A percentile compares a stretch with the other conserved stretches of the same genome.
Evolutionary conservation across 371 early-diverging fungal species (phyloP).

Genomic region (Gilbertella persicaria): DNA sequence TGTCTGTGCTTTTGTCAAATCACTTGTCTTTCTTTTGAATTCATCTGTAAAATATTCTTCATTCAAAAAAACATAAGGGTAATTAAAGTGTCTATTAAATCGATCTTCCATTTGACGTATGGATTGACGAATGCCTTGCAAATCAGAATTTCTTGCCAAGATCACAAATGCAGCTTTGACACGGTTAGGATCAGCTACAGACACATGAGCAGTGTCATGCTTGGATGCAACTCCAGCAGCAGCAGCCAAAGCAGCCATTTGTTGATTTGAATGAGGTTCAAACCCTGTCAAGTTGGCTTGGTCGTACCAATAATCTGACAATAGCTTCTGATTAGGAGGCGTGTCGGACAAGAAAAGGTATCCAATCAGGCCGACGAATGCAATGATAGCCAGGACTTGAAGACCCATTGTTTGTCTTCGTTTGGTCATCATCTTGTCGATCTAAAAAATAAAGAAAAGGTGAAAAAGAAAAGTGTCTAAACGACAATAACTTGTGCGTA

Average conservation of each 20-base stretch:
- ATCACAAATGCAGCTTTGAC: constrained; percentile 67
- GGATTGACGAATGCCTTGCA: constrained; percentile 62
- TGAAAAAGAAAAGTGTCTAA: too few relatives aligned
- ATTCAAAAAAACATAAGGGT: constrained; percentile 90
- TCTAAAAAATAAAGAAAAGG: too few relatives aligned
- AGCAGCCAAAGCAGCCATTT: constrained; percentile 7
- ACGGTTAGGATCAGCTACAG: constrained; percentile 3
- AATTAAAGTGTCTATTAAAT: constrained; percentile 82
- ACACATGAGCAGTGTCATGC: neutral
- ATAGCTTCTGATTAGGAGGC: neutral
- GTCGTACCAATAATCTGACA: constrained; percentile 14
- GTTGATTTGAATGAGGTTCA: constrained; percentile 7
- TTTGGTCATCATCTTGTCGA: too few relatives aligned
- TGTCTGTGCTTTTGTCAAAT: constrained; percentile 55
- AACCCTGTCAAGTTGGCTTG: constrained; percentile 1
- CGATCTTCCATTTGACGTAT: constrained; percentile 79
- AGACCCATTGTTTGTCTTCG: too few relatives aligned
- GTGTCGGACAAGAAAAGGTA: too few relatives aligned
- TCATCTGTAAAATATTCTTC: constrained; percentile 78
- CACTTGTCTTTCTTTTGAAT: constrained; percentile 63
- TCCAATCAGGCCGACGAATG: too few relatives aligned
- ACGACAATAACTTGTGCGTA: too few relatives aligned
- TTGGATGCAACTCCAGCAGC: neutral
- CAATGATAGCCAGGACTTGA: too few relatives aligned
- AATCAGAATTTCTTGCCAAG: constrained; percentile 75